Evolutionary conservation across 441 rosid species (phyloP).

Genomic region (Jatropha multifida): DNA sequence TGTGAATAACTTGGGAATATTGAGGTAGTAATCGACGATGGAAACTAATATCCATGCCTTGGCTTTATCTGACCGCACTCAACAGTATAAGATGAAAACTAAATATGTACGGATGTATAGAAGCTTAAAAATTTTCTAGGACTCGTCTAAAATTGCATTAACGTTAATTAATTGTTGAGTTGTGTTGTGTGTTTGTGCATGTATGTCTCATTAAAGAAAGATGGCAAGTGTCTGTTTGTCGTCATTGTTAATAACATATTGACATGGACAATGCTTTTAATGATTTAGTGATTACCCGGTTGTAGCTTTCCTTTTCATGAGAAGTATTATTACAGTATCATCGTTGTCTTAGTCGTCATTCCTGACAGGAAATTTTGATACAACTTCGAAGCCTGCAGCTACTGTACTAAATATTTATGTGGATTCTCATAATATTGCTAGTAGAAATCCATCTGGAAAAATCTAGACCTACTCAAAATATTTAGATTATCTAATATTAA

Average conservation of each 20-base stretch:
- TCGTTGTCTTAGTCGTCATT: neutral
- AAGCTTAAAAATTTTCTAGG: neutral
- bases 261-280: neutral
- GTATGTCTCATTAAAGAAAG: neutral
- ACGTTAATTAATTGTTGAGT: too few relatives aligned
- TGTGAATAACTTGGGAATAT: neutral
- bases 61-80: neutral
- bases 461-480: too few relatives aligned
- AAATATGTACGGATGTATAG: neutral
- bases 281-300: neutral
- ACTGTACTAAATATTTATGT: too few relatives aligned
- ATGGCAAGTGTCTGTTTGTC: neutral
- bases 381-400: too few relatives aligned
- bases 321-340: neutral
- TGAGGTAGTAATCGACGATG: neutral
- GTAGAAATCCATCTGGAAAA: too few relatives aligned
- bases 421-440: too few relatives aligned
- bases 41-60: neutral
- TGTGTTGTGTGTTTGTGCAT: neutral
- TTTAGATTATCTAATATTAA: too few relatives aligned
- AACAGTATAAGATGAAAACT: neutral
- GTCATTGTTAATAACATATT: neutral
- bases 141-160: neutral
- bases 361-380: neutral
- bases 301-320: neutral